Percentiles rank a stretch among this genome's conserved stretches.
phyloP scores from a whole-genome alignment of 2,329 filamentous ascomycete species.

The Aspergillus sp. region DNA sequence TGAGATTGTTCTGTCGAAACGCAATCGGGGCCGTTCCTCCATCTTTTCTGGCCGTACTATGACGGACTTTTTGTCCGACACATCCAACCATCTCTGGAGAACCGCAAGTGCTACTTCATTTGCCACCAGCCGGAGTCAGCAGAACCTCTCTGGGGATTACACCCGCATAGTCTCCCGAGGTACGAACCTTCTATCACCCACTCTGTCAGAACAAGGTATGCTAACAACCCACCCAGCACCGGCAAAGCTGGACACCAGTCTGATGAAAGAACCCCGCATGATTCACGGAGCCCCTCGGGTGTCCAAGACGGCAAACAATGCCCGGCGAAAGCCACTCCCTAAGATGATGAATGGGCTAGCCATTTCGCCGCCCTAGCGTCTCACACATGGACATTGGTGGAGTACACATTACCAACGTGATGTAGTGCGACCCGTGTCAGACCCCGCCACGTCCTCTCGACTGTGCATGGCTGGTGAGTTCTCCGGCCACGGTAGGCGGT shows the following conservation, averaged over 20 bases:
- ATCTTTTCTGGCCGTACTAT: constrained; percentile 52
- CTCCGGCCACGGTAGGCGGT: constrained; percentile 5
- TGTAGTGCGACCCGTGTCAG: constrained; percentile 7
- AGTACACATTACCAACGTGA: constrained; percentile 14
- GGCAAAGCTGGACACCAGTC: constrained; percentile 74
- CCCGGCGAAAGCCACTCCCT: constrained; percentile 42
- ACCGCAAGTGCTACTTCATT: constrained; percentile 60
- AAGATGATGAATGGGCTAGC: constrained; percentile 43
- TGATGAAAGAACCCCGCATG: constrained; percentile 89
- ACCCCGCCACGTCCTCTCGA: constrained; percentile 9
- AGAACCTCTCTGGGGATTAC: constrained; percentile 50
- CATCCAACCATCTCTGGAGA: constrained; percentile 63
- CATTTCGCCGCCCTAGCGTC: constrained; percentile 32
- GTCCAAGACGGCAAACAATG: constrained; percentile 45
- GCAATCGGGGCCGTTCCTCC: constrained; percentile 59
- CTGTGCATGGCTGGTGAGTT: constrained; percentile 4
- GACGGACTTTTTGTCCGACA: constrained; percentile 61
- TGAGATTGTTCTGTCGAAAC: constrained; percentile 64
- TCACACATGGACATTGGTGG: constrained; percentile 15
- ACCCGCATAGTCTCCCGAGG: constrained; percentile 51
- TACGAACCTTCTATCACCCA: constrained; percentile 26
- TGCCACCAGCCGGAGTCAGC: constrained; percentile 49
- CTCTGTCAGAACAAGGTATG: neutral
- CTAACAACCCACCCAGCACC: constrained; percentile 61
- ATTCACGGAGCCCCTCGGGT: constrained; percentile 81